Conservation (phyloP, 306 rosid species). For the Erythrophleum fordii region DNA sequence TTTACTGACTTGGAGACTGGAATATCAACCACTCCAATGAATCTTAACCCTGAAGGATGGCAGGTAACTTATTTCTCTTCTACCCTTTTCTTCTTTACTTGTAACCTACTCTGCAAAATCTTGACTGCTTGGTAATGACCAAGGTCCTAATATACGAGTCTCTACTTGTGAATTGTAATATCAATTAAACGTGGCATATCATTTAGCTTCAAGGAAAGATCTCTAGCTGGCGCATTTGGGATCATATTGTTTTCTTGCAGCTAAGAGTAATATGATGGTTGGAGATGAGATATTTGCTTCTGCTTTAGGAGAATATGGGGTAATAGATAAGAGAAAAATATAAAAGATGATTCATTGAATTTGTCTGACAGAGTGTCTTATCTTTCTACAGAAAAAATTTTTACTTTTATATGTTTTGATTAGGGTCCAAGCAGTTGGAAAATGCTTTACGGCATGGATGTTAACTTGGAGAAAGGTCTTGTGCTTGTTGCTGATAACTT, state of each 20-base stretch:
- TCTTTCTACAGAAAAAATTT: slow-evolving; percentile 7
- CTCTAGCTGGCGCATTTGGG: not conserved
- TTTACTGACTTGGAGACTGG: slow-evolving; percentile 90
- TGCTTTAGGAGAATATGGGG: not conserved
- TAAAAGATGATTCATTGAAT: not conserved
- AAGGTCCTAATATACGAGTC: not conserved
- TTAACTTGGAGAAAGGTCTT: slow-evolving; percentile 74
- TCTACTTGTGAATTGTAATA: slow-evolving; percentile 13
- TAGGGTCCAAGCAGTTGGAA: slow-evolving; percentile 81
- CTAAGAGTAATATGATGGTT: not conserved
- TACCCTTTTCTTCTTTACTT: slow-evolving; percentile 11
- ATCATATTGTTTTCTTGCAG: not conserved
- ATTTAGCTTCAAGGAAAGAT: slow-evolving; percentile 13
- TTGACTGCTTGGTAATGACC: slow-evolving; percentile 17
- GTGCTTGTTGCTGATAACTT: slow-evolving; percentile 87
- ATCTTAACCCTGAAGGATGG: slow-evolving; percentile 91
- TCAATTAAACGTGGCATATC: not conserved
- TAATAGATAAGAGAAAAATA: not conserved
- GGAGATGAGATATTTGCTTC: not conserved
- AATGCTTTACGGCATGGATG: slow-evolving; percentile 97
- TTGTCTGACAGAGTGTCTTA: not conserved
- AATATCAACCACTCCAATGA: slow-evolving; percentile 64
- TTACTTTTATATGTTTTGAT: slow-evolving; percentile 34
- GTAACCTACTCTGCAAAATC: not conserved
- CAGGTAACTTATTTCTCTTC: slow-evolving; percentile 54